phyloP scores from a whole-genome alignment of 352 stramenopile genomes.

The Phytopythium delawarense region DNA sequence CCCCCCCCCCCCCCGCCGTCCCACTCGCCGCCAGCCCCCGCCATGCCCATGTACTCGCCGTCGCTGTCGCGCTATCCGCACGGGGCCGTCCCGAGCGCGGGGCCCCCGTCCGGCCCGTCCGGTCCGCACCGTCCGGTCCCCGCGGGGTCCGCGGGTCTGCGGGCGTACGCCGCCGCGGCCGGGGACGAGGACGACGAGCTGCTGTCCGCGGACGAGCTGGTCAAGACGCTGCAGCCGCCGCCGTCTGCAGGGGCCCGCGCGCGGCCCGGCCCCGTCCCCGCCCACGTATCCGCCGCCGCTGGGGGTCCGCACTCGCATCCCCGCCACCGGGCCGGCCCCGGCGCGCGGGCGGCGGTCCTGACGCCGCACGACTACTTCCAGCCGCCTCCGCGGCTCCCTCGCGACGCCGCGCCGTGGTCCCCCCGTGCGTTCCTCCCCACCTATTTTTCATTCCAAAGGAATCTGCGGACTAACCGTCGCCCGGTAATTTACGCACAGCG shows the following conservation, averaged over 20 bases:
- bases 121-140: neutral
- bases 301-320: neutral
- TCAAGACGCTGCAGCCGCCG: conserved; percentile 26
- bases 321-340: neutral
- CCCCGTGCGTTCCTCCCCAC: neutral
- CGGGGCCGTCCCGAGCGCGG: neutral
- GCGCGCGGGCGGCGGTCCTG: neutral
- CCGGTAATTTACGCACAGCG: neutral
- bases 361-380: conserved; percentile 4
- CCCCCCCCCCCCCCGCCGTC: too few relatives aligned
- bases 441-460: neutral
- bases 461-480: too few relatives aligned
- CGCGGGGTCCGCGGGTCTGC: neutral
- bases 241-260: conserved; percentile 7
- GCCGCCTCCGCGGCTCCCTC: neutral
- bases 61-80: neutral
- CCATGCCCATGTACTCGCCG: neutral
- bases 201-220: conserved; percentile 26
- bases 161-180: neutral
- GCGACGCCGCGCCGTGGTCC: neutral
- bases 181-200: conserved; percentile 18
- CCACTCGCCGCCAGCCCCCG: too few relatives aligned
- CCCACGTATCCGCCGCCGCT: neutral
- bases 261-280: neutral
- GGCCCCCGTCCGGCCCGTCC: neutral